phyloP scores from a whole-genome alignment of 106 monocot genomes.

The Chionographis japonica region DNA sequence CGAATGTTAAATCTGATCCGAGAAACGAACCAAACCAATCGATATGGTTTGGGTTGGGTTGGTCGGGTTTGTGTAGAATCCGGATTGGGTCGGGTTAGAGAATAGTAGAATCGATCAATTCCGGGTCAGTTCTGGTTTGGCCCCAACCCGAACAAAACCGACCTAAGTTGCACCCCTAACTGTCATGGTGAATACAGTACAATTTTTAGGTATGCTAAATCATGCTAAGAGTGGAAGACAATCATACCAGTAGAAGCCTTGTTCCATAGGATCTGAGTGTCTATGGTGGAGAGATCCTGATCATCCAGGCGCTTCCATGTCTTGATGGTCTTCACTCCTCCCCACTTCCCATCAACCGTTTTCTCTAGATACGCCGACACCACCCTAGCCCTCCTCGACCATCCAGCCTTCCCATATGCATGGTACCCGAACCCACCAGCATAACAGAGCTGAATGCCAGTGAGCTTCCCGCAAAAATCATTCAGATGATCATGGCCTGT shows the following conservation, averaged over 20 bases:
- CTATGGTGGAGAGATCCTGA: conserved; percentile 53
- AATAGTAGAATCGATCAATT: too few species aligned
- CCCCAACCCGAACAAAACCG: too few species aligned
- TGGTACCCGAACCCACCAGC: conserved; percentile 94
- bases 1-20: too few species aligned
- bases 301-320: conserved; percentile 96
- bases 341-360: conserved; percentile 57
- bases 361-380: conserved; percentile 69
- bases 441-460: conserved; percentile 72
- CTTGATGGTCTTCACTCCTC: conserved; percentile 77
- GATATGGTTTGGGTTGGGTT: too few species aligned
- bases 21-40: too few species aligned
- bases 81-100: too few species aligned
- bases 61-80: too few species aligned
- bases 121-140: too few species aligned
- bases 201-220: background rate
- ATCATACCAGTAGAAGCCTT: conserved; percentile 34
- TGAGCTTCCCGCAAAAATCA: conserved; percentile 81
- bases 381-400: conserved; percentile 90
- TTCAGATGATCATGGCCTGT: conserved; percentile 90
- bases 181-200: background rate
- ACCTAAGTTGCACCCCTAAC: background rate
- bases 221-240: background rate
- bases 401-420: conserved; percentile 95
- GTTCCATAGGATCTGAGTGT: conserved; percentile 64